Conservation (phyloP, 306 rosid genomes). For the Macrotyloma uniflorum region DNA sequence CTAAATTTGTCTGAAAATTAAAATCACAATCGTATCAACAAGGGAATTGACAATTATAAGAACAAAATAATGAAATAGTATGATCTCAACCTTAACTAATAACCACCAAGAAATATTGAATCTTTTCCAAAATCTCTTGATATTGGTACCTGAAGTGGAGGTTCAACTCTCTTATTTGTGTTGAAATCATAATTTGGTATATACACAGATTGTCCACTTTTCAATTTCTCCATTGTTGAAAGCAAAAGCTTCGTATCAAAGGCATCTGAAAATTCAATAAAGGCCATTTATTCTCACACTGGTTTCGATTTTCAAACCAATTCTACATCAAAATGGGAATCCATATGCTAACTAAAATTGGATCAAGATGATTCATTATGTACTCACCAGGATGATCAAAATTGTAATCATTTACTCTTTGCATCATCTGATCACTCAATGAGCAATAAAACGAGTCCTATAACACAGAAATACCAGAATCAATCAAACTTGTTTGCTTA, state of each 20-base stretch:
- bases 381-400: conserved; percentile 95
- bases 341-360: background rate
- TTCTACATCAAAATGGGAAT: background rate
- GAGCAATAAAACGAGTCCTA: conserved; percentile 86
- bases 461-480: background rate
- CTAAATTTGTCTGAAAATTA: background rate
- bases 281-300: background rate
- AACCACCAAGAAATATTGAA: background rate
- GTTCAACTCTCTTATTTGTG: conserved; percentile 53
- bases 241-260: conserved; percentile 72
- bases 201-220: conserved; percentile 62
- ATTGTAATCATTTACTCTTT: conserved; percentile 70
- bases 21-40: background rate
- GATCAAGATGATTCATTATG: background rate
- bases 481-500: background rate
- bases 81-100: too few relatives aligned
- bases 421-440: conserved; percentile 51
- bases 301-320: conserved; percentile 14
- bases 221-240: conserved; percentile 69
- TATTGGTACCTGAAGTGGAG: conserved; percentile 61
- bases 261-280: conserved; percentile 61
- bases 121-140: background rate
- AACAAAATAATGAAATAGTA: too few relatives aligned
- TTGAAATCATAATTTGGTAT: conserved; percentile 83
- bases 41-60: background rate